These are phyloP conservation scores for Ophiostoma sp. DNA, from an alignment of 2,329 filamentous ascomycete species.

Conservation along the genomic window DNA sequence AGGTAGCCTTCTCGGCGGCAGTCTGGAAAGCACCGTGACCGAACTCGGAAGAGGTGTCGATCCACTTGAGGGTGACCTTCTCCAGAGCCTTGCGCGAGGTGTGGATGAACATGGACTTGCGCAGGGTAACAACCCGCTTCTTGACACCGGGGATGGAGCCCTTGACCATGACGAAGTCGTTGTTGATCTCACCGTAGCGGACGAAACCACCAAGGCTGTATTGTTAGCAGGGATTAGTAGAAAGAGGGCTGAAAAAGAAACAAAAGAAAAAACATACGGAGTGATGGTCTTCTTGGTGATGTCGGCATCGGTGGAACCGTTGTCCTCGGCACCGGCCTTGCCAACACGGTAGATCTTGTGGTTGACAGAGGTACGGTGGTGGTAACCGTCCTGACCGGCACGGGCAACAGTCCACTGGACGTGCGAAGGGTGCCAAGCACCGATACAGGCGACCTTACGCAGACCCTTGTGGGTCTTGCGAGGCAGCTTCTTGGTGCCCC, in stretches of 20 bases:
- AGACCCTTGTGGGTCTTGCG: constrained; percentile 99
- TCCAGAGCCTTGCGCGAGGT: constrained; percentile 92
- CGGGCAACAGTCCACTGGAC: constrained; percentile 99
- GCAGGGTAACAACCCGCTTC: constrained; percentile 98
- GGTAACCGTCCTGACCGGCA: constrained; percentile 99
- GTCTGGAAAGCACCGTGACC: constrained; percentile 99
- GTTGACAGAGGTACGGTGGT: constrained; percentile 99
- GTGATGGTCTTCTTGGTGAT: constrained; percentile 99
- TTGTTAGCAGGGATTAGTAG: constrained; percentile 20
- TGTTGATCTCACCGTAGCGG: constrained; percentile 98
- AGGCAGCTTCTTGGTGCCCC: constrained; percentile 99
- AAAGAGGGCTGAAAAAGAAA: not conserved
- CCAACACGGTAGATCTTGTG: constrained; percentile 99
- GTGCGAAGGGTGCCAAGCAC: constrained; percentile 99
- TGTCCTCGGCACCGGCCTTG: constrained; percentile 84
- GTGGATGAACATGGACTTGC: constrained; percentile 98
- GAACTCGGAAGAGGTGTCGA: constrained; percentile 99
- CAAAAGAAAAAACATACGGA: constrained; percentile 65
- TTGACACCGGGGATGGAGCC: constrained; percentile 95
- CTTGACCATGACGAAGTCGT: constrained; percentile 97
- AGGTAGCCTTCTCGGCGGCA: constrained; percentile 92
- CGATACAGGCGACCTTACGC: constrained; percentile 99
- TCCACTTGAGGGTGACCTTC: constrained; percentile 99
- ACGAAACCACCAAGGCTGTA: constrained; percentile 95
- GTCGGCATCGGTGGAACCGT: constrained; percentile 91